Base-by-base conservation (phyloP, 148 eudicot species). In the Polygonum maritimum region DNA sequence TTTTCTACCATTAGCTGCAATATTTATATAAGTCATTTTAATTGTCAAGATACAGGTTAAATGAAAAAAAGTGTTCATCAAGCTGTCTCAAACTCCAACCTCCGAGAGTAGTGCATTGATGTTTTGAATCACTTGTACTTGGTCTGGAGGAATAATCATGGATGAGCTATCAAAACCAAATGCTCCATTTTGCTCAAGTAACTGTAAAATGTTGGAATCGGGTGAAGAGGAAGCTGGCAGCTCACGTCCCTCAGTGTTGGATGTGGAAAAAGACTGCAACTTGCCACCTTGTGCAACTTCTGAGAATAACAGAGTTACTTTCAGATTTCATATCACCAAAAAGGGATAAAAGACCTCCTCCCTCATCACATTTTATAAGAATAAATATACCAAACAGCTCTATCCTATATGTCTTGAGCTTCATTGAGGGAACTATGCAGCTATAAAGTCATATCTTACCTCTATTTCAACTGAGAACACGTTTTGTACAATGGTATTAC, bases 1-100 rank as follows among this genome's bases (percentile, higher is more conserved):
- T 91, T 92, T 82, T 96, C 99, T 82, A 84, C 74, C 77, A 85
- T 82, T 80, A 96, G 84, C 99, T 96, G 90, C 81, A 82, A 16
- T 44, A 41, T 40, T 14, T 36, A 36, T 67, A 67, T 6, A 16
- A 36, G 71, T 2, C 44, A 67, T 16, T 13, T 15, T 15, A 36
- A 5, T 67, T 7, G 36, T 67, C 40, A 67, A 36, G 45, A 62
- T 31, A 16, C 15, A 36, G 41, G 16, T 47, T 3, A 9, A 0
- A 70, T 14, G 35, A 75, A 36, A 38, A 47, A 47, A 70, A 76
- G 75, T 33, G 45, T 69, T 48, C 54, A 41, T 33, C 33, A 16
- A 60, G 52, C 10, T 19, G 51, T 49, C 48, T 78, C 26, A 57
- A 71, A 49, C 67, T 72, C 69, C 69, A 72, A 96, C 99, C 97